Evolutionary conservation across 805 yeast genomes (phyloP), one percentile per base, ranked within the genome.

Genomic region (Candida ascalaphidarum): DNA sequence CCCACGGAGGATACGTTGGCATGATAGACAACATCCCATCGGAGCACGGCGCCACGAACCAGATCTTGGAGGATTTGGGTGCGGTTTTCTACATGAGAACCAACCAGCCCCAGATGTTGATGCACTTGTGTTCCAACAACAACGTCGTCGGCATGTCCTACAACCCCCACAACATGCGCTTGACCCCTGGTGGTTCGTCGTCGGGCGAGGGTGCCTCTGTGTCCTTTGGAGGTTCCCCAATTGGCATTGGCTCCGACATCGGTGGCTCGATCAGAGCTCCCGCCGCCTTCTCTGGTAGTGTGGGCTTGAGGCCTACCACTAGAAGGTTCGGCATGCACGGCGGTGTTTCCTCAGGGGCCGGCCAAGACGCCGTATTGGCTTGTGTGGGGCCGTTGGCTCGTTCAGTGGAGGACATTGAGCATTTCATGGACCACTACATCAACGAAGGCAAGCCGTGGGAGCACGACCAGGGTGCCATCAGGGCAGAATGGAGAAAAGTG

Each of bases 191-290:
- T 37, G 85, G 85, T n/a, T 73, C 81, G 1, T 73, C 81, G 3
- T 78, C 81, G 22, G 85, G 85, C 35, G 85, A 77, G 48, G 81
- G 83, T 37, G 74, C 81, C 0, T 47, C 72, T 35, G 69, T 75
- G 29, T 73, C 70, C 2, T 63, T 71, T 47, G 69, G 65, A 29
- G 83, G 74, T 5, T 71, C 81, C 12, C 68, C 74, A 1, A 37
- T 78, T 23, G 88, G 81, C 12, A 58, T 74, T 23, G 84, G 84
- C 23, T 70, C 81, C 16, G 85, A 78, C 45, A 77, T 78, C 36
- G 85, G 85, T 34, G 85, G 85, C 1, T 71, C 79, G 10, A 72
- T 79, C 32, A 62, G 85, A 35, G 69, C 65, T 7, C 85, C 85
- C 3, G 77, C 81, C 20, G 82, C 82, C 0, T 76, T 68, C 44